Conservation (phyloP, 2,329 filamentous ascomycete genomes). For the Phoma sp. region DNA sequence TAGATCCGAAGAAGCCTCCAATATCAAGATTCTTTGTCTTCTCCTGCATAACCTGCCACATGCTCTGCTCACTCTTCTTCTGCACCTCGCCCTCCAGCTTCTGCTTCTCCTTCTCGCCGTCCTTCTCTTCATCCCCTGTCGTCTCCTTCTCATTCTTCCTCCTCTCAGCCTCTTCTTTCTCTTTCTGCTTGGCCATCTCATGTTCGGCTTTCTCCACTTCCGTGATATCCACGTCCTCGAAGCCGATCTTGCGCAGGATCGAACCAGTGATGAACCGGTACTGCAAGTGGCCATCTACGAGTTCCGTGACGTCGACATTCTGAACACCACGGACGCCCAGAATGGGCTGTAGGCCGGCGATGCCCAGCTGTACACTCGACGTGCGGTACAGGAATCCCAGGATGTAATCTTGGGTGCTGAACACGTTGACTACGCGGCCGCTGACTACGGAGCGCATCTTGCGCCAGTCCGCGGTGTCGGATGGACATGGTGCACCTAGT, state of each 20-base stretch:
- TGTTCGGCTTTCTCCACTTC: slow-evolving; percentile 56
- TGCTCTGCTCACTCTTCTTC: slow-evolving; percentile 54
- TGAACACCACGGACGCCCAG: slow-evolving; percentile 70
- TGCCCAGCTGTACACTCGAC: slow-evolving; percentile 79
- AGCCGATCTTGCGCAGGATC: slow-evolving; percentile 60
- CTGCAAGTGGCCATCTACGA: slow-evolving; percentile 58
- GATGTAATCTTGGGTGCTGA: slow-evolving; percentile 84
- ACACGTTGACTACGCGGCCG: slow-evolving; percentile 86
- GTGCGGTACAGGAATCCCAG: slow-evolving; percentile 87
- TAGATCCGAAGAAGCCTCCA: slow-evolving; percentile 17
- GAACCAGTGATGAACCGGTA: slow-evolving; percentile 60
- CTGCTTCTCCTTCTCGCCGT: slow-evolving; percentile 41
- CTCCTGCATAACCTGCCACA: slow-evolving; percentile 51
- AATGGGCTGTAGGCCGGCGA: slow-evolving; percentile 82
- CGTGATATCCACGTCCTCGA: slow-evolving; percentile 58
- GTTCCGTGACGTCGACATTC: slow-evolving; percentile 60
- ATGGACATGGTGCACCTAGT: slow-evolving; percentile 81
- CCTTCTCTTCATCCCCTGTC: slow-evolving; percentile 29
- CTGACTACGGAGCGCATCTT: slow-evolving; percentile 78
- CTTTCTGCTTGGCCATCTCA: slow-evolving; percentile 53
- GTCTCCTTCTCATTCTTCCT: slow-evolving; percentile 40
- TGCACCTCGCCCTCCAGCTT: slow-evolving; percentile 52
- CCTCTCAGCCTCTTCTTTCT: slow-evolving; percentile 49
- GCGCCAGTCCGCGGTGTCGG: slow-evolving; percentile 74
- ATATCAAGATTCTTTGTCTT: slow-evolving; percentile 46